Conservation (phyloP, 2,329 filamentous ascomycete species). For the Penicillium frequentans region DNA sequence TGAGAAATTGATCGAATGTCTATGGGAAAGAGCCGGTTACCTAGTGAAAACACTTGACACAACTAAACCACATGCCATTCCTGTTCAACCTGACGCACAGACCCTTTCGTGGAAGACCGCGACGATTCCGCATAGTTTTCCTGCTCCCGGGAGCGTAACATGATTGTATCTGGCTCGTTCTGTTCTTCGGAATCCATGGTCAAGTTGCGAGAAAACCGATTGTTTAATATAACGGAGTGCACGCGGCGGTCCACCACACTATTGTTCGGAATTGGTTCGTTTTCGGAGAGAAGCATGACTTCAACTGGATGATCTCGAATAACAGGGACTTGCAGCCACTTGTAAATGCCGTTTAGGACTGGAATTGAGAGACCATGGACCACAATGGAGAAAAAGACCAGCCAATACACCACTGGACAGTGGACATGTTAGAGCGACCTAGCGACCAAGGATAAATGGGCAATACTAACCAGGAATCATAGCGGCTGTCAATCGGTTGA, state of each 20-base stretch:
- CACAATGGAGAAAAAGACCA: conserved; percentile 44
- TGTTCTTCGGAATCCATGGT: background rate
- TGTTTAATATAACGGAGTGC: conserved; percentile 36
- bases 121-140: background rate
- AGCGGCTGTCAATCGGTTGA: conserved; percentile 41
- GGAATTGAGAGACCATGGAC: conserved; percentile 43
- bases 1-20: too few species aligned
- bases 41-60: too few species aligned
- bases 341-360: conserved; percentile 33
- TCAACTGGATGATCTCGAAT: conserved; percentile 37
- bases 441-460: background rate
- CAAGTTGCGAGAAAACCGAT: conserved; percentile 31
- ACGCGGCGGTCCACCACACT: conserved; percentile 27
- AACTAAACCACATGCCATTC: background rate
- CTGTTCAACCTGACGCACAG: conserved; percentile 1
- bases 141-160: background rate
- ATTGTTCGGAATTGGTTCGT: conserved; percentile 38
- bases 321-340: conserved; percentile 27
- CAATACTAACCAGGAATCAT: conserved; percentile 40
- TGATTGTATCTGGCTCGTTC: conserved; percentile 7
- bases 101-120: conserved; percentile 2
- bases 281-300: conserved; percentile 33
- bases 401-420: conserved; percentile 45
- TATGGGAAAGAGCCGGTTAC: too few species aligned
- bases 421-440: conserved; percentile 6